Percentiles rank a stretch among this genome's conserved stretches.
Evolutionary conservation across 2,329 filamentous ascomycete species (phyloP).

Genomic region (Diaporthe batatas): DNA sequence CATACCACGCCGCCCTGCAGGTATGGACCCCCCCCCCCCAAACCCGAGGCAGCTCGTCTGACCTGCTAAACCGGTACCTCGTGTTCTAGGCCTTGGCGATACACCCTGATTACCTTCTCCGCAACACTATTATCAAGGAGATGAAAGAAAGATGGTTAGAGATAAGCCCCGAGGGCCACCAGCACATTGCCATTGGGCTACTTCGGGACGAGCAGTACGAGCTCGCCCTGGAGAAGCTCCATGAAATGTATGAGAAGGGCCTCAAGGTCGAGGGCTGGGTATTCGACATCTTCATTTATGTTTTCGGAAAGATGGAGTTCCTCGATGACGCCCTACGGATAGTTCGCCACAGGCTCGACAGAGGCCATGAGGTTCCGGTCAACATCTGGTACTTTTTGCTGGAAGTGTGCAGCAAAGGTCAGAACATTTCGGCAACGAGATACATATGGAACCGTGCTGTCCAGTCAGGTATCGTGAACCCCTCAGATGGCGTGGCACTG

Average conservation of each 20-base stretch:
- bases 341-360: constrained; percentile 67
- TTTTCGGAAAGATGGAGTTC: constrained; percentile 78
- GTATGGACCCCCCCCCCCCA: constrained; percentile 55
- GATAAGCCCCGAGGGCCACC: constrained; percentile 71
- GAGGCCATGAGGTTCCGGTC: constrained; percentile 53
- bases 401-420: constrained; percentile 76
- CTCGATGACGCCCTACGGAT: constrained; percentile 82
- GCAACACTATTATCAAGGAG: constrained; percentile 77
- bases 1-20: constrained; percentile 80
- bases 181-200: constrained; percentile 78
- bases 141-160: constrained; percentile 82
- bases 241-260: constrained; percentile 71
- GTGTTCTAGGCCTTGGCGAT: constrained; percentile 74
- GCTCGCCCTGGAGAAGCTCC: constrained; percentile 78
- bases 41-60: background rate
- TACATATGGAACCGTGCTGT: constrained; percentile 77
- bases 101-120: constrained; percentile 87
- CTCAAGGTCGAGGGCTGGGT: constrained; percentile 77
- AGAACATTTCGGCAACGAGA: constrained; percentile 73
- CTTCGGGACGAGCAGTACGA: constrained; percentile 88
- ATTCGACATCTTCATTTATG: constrained; percentile 81
- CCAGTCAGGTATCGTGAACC: constrained; percentile 57
- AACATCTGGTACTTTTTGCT: constrained; percentile 79
- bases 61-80: constrained; percentile 31
- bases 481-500: constrained; percentile 51